Conservation (phyloP, 2,329 filamentous ascomycete species). For the Arthrobotrys iridis region DNA sequence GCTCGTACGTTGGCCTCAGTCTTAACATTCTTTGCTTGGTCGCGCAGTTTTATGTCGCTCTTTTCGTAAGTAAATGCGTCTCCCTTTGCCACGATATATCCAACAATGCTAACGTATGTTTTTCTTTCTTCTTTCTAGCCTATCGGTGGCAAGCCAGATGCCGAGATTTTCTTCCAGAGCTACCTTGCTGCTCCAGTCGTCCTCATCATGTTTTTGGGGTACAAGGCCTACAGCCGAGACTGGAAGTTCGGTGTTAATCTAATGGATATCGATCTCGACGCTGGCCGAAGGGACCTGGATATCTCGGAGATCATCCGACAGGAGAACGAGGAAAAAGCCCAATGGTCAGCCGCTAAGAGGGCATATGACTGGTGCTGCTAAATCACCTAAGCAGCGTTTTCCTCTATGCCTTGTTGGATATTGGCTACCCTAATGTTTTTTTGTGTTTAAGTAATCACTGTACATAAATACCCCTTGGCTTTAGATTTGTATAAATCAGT, state of each 20-base stretch:
- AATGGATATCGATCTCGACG: constrained; percentile 73
- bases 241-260: constrained; percentile 67
- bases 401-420: neutral
- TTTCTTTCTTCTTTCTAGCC: constrained; percentile 49
- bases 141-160: constrained; percentile 56
- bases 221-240: constrained; percentile 72
- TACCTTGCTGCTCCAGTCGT: constrained; percentile 69
- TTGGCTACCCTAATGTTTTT: constrained; percentile 13
- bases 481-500: constrained; percentile 17
- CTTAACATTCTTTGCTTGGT: constrained; percentile 68
- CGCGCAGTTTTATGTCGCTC: constrained; percentile 65
- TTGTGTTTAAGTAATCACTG: neutral
- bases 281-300: constrained; percentile 64
- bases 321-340: constrained; percentile 49
- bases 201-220: constrained; percentile 67
- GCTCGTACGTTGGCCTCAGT: constrained; percentile 71
- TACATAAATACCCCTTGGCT: constrained; percentile 13
- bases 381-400: neutral
- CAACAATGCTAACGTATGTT: neutral
- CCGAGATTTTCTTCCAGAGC: constrained; percentile 67
- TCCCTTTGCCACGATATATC: neutral
- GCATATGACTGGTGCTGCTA: constrained; percentile 51
- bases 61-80: constrained; percentile 42
- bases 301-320: constrained; percentile 38
- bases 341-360: constrained; percentile 37